Percentiles rank a stretch among this genome's conserved stretches.
These are phyloP conservation scores for Chalaropsis thielavioides DNA, from an alignment of 2,329 filamentous ascomycete genomes.

Conservation along the genomic window DNA sequence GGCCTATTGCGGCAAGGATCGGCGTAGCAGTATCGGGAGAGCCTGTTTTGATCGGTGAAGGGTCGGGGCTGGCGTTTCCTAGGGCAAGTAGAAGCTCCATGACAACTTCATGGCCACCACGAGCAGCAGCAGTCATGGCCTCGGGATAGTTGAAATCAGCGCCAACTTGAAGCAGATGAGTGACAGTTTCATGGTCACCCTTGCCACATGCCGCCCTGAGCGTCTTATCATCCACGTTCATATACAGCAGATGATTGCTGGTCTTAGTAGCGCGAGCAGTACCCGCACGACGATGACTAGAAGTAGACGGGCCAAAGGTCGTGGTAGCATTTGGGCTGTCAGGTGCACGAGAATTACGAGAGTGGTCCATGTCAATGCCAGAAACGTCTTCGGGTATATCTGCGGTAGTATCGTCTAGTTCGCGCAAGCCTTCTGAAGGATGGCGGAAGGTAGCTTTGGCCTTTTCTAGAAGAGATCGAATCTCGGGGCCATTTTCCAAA, in stretches of 20 bases:
- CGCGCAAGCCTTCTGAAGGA: constrained; percentile 18
- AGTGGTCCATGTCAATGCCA: constrained; percentile 19
- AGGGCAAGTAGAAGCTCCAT: constrained; percentile 63
- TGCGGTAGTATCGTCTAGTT: constrained; percentile 10
- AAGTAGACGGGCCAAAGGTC: constrained; percentile 18
- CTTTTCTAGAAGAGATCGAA: constrained; percentile 40
- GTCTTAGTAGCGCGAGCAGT: constrained; percentile 49
- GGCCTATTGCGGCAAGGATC: constrained; percentile 85
- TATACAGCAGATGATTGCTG: constrained; percentile 48
- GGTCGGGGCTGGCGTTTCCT: constrained; percentile 52
- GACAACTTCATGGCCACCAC: constrained; percentile 79
- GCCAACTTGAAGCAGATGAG: constrained; percentile 45
- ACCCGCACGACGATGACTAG: constrained; percentile 35
- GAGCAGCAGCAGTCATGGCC: constrained; percentile 78
- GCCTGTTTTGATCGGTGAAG: constrained; percentile 45
- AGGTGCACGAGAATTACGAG: constrained; percentile 45
- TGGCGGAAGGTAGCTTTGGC: constrained; percentile 15
- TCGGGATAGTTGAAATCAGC: constrained; percentile 58
- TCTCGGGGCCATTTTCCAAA: constrained; percentile 63
- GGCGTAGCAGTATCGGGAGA: constrained; percentile 68
- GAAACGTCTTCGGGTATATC: constrained; percentile 38
- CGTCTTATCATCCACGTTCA: constrained; percentile 48
- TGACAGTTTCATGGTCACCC: constrained; percentile 48
- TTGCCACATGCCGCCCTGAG: constrained; percentile 44
- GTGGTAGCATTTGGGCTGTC: constrained; percentile 23